These are phyloP conservation scores for Yamadazyma akitaensis DNA, from an alignment of 805 yeast genomes.

Conservation along the genomic window DNA sequence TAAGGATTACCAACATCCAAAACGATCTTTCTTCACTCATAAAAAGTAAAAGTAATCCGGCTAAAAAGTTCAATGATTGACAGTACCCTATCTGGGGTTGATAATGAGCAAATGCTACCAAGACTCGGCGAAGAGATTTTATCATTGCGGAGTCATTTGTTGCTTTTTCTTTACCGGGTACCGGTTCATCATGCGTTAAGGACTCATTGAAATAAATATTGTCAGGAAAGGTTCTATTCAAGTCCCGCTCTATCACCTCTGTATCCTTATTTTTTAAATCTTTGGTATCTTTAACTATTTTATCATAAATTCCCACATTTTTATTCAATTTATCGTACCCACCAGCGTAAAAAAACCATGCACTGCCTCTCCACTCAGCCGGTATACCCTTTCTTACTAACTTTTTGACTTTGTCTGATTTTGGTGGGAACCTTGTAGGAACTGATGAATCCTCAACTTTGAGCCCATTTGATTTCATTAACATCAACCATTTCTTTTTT, in stretches of 20 bases:
- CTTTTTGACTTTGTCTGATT: constrained; percentile 73
- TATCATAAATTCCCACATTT: constrained; percentile 71
- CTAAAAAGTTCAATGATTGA: constrained; percentile 89
- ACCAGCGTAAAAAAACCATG: constrained; percentile 93
- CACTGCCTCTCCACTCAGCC: constrained; percentile 94
- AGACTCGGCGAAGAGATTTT: constrained; percentile 70
- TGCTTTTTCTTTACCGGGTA: constrained; percentile 35
- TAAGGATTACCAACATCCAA: constrained; percentile 93
- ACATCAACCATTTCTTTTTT: constrained; percentile 69
- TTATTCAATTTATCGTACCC: constrained; percentile 72
- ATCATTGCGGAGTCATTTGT: constrained; percentile 49
- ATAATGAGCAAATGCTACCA: constrained; percentile 78
- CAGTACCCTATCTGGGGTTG: constrained; percentile 94
- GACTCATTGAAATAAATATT: constrained; percentile 68
- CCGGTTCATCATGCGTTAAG: neutral
- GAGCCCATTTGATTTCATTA: constrained; percentile 69
- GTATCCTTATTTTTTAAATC: constrained; percentile 65
- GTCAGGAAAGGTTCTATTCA: constrained; percentile 94
- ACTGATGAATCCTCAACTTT: constrained; percentile 27
- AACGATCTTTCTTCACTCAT: constrained; percentile 88
- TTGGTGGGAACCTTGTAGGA: constrained; percentile 72
- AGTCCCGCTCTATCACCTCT: constrained; percentile 90
- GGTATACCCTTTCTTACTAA: constrained; percentile 91
- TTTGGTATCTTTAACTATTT: constrained; percentile 56
- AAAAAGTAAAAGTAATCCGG: constrained; percentile 79